phyloP scores from a whole-genome alignment of 441 rosid genomes.

The Populus trichocarpa region DNA sequence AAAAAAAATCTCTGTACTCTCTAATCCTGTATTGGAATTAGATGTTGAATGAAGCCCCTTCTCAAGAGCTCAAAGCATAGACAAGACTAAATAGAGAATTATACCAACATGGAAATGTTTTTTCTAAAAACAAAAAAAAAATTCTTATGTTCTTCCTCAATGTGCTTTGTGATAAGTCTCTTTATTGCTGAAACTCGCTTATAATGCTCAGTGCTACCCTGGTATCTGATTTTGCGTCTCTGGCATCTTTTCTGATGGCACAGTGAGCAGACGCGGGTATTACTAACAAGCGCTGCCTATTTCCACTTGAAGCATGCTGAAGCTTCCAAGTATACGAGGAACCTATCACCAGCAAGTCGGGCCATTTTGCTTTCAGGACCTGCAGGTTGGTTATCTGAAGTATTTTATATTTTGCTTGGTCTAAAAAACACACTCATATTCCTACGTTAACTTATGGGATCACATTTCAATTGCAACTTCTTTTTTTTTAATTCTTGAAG shows the following conservation, averaged over 20 bases:
- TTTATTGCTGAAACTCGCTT: neutral
- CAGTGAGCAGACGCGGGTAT: constrained; percentile 81
- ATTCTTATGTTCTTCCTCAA: neutral
- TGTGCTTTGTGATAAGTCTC: neutral
- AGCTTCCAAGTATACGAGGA: constrained; percentile 70
- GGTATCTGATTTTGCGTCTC: neutral
- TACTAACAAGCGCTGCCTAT: constrained; percentile 85
- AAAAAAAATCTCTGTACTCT: neutral
- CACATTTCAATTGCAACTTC: constrained; percentile 1
- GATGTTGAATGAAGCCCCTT: no score
- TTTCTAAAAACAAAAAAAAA: no score
- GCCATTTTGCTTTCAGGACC: constrained; percentile 91
- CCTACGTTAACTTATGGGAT: neutral
- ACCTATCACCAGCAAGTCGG: constrained; percentile 79
- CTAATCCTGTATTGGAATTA: neutral
- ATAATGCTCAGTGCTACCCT: neutral
- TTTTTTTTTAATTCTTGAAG: constrained; percentile 28
- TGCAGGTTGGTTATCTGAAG: constrained; percentile 51
- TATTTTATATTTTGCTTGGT: neutral
- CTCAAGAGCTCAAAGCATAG: neutral
- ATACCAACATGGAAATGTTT: no score
- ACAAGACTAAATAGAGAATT: neutral
- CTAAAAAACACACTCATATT: neutral
- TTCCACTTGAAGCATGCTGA: constrained; percentile 88
- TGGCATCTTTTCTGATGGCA: constrained; percentile 14